Evolutionary conservation across 768 basidiomycete genomes (phyloP).

Genomic region (Serpula lacrymans): DNA sequence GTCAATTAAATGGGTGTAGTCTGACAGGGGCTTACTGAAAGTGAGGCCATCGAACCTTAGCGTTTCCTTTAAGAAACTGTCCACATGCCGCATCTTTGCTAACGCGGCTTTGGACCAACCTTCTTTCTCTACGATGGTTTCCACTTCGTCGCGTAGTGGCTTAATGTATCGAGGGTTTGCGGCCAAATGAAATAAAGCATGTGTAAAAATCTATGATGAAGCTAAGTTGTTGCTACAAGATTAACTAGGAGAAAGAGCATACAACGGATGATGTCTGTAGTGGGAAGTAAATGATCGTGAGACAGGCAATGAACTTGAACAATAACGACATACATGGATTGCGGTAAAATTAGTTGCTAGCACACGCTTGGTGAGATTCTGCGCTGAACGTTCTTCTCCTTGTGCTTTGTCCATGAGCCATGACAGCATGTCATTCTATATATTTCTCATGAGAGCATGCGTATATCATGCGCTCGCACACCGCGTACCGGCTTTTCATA

Average conservation of each 20-base stretch:
- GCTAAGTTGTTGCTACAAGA: neutral
- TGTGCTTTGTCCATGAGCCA: conserved; percentile 42
- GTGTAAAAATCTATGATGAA: conserved; percentile 16
- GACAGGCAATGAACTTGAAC: neutral
- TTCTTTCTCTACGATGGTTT: conserved; percentile 14
- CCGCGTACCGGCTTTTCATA: conserved; percentile 31
- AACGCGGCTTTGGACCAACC: conserved; percentile 16
- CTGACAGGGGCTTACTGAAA: conserved; percentile 11
- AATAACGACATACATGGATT: conserved; percentile 20
- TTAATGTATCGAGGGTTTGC: conserved; percentile 24
- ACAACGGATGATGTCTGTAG: conserved; percentile 18
- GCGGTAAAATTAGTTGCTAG: conserved; percentile 32
- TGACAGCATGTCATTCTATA: conserved; percentile 42
- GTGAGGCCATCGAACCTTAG: conserved; percentile 21
- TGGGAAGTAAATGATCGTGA: too few species aligned
- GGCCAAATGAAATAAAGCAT: conserved; percentile 29
- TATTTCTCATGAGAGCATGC: conserved; percentile 8
- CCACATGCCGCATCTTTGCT: conserved; percentile 24
- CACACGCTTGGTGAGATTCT: conserved; percentile 27
- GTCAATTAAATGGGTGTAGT: neutral
- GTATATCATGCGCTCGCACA: neutral
- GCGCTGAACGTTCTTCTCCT: conserved; percentile 26
- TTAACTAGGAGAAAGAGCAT: conserved; percentile 1
- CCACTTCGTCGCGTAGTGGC: conserved; percentile 30
- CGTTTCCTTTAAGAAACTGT: conserved; percentile 32